Conservation (phyloP, 148 eudicot species). For the Rheum nobile region DNA sequence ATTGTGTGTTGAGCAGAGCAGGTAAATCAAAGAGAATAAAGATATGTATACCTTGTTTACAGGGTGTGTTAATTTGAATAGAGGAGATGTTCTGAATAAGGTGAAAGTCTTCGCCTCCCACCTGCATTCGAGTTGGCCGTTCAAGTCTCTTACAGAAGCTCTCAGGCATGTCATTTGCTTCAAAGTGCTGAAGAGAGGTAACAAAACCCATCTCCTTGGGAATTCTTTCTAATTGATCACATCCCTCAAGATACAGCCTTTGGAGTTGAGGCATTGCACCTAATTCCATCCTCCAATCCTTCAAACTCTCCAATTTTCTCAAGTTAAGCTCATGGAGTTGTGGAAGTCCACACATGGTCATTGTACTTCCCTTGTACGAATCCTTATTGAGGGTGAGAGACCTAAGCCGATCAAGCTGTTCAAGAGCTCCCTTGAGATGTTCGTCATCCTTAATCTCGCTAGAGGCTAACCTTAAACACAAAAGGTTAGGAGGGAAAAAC, state of each 20-base stretch:
- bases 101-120: background rate
- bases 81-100: slow-evolving; percentile 2
- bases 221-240: background rate
- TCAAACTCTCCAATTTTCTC: background rate
- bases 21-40: background rate
- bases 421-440: background rate
- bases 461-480: background rate
- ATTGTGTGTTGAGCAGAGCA: background rate
- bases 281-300: background rate
- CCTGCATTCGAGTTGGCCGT: background rate
- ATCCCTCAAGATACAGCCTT: background rate
- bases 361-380: background rate
- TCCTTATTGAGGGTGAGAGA: background rate
- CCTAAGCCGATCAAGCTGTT: background rate
- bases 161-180: background rate
- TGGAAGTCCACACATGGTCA: background rate
- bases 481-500: background rate
- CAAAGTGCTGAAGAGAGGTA: background rate
- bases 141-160: background rate
- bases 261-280: background rate
- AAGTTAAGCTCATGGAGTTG: background rate
- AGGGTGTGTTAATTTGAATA: background rate
- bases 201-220: background rate
- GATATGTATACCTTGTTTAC: background rate
- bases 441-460: background rate